Base-by-base conservation (phyloP, 139 green algal species). In the Mesotaenium endlicherianum region DNA sequence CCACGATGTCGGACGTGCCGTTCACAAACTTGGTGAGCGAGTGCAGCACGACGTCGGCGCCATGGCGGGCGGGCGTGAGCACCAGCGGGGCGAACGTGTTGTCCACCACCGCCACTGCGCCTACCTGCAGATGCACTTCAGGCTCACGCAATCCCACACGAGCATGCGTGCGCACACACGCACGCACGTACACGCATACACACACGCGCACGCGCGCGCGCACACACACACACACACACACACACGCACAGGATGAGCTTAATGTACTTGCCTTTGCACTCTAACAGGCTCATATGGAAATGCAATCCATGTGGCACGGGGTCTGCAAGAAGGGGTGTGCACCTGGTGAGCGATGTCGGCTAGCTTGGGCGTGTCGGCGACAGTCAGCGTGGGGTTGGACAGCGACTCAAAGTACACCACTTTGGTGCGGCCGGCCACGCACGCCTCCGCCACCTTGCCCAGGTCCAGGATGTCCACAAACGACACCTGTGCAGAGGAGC, bases 1-100 rank as follows among this genome's bases (percentile, higher is more conserved):
- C 92, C 30, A 95, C 88, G 84, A 95, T 90, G 89, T 95, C 92
- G 3, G 80, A 91, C 14, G 90, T 89, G 3, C 92, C 91, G 39
- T 50, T 88, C 55, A 95, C 90, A 81, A 93, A 95, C 89, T 95
- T 95, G 57, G 92, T 95, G 20, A 95, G 72, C 50, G 76, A 90
- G 85, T 95, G 93, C 43, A 95, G 78, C 6, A 95, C 90, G 0
- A 95, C 72, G 53, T 95, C 92, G 1, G 89, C 93, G 2, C 93
- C 93, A 31, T 69, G 85, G 8, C 55, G 44, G 0, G 77, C 36
- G 5, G 93, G 92, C 0, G 88, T 91, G 1, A 95, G 43, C 0
- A 91, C 44, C 3, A 91, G 41, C 0, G 92, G 91, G 1, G 90
- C 89, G 86, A 95, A 95, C 0, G 92, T 95, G 89, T 95, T 95